Base-by-base conservation (phyloP, 1,284 basidiomycete species). In the Volvariella volvacea region DNA sequence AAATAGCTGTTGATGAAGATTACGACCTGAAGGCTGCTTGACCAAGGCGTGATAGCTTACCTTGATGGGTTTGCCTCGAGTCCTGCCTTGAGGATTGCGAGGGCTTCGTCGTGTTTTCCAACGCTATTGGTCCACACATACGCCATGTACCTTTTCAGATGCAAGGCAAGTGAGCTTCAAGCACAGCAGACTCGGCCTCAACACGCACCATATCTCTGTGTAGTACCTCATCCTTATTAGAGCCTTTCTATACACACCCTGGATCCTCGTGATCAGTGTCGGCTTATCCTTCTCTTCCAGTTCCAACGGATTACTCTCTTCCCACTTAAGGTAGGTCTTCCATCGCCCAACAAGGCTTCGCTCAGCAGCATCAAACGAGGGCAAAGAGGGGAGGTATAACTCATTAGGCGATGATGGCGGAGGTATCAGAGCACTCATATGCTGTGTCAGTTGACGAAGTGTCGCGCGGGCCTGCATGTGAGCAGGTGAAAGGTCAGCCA, bases 271-370 rank as follows among this genome's bases (percentile, higher is more conserved):
- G 41, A 84, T 73, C 28, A 95, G 63, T 3, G 74, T 73, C 1
- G 69, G 62, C 42, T 76, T 72, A 51, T 98, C 93, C 52, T 80
- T 77, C 44, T 97, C 94, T 50, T 95, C 92, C 44, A 96, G 79
- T 60, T 92, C 88, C 33, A 96, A 71, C 1, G 94, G 96, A 57
- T 99, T 98, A 51, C 77, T 76, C 61, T 96, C 92, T 65, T 99
- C 96, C 90, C 92, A 99, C 56, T 91, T 90, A 42, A 99, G 67
- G 61, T 97, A 98, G 2, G 77, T 72, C 55, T 91, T 90, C 96
- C 96, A 99, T 12, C 80, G 80, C 16, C 82, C 80, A 3, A 92
- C 80, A 25, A 88, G 73, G 12, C 76, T 71, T 36, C 90, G 76
- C 57, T 98, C 92, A 6, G 71, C 66, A 1, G 74, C 66, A 44